phyloP scores from a whole-genome alignment of 345 rosid species.

The Rhodomyrtus tomentosa region DNA sequence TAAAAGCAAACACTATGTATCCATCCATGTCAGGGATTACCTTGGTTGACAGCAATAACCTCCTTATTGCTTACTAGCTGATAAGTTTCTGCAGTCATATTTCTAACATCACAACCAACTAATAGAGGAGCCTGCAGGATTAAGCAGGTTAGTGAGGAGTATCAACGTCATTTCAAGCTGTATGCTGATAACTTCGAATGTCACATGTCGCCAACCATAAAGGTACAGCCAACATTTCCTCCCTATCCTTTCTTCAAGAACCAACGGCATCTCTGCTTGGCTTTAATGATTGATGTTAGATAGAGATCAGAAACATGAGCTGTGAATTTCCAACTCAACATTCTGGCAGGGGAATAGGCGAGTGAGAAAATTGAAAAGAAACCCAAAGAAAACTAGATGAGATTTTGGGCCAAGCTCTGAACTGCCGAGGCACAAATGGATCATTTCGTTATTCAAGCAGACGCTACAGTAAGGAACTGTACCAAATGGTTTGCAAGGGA shows the following conservation, averaged over 20 bases:
- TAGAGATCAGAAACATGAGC: not conserved
- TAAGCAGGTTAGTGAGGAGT: not conserved
- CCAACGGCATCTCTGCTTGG: not conserved
- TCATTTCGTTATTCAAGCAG: not conserved
- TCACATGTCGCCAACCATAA: not conserved
- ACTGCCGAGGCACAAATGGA: not conserved
- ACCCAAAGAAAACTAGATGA: not conserved
- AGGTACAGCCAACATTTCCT: not conserved
- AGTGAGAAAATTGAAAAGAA: not conserved
- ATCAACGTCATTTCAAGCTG: not conserved
- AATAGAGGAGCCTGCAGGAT: slow-evolving; percentile 82
- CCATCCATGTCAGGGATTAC: slow-evolving; percentile 15
- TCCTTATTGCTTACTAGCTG: slow-evolving; percentile 79
- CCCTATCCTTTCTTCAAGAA: not conserved
- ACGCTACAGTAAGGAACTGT: not conserved
- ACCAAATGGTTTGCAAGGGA: not conserved
- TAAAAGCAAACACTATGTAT: not conserved
- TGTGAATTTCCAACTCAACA: not conserved
- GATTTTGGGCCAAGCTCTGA: not conserved
- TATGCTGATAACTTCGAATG: not conserved
- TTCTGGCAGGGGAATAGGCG: not conserved
- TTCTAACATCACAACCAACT: slow-evolving; percentile 90
- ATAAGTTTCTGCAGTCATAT: slow-evolving; percentile 64
- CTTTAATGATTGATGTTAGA: not conserved
- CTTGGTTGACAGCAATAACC: slow-evolving; percentile 90